These are phyloP conservation scores for Pharnaceum exiguum DNA, from an alignment of 148 eudicot genomes.

Conservation along the genomic window DNA sequence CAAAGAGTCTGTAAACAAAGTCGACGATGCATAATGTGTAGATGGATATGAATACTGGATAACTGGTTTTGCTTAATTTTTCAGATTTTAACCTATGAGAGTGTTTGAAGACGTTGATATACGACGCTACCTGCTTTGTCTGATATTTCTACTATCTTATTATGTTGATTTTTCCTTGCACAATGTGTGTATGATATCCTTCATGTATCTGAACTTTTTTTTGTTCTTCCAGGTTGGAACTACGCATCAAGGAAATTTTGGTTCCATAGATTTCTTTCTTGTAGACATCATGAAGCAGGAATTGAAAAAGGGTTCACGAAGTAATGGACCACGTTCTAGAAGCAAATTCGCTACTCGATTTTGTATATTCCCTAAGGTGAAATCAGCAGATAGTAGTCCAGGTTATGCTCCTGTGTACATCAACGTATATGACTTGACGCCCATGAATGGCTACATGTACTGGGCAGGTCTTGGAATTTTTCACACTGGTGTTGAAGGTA, in stretches of 20 bases:
- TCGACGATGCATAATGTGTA: too few relatives aligned
- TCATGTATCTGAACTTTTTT: conserved; percentile 1
- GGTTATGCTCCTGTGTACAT: conserved; percentile 67
- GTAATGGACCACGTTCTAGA: conserved; percentile 36
- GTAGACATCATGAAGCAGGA: conserved; percentile 35
- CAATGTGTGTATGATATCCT: background rate
- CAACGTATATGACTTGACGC: conserved; percentile 86
- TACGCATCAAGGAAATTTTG: conserved; percentile 28
- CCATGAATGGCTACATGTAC: conserved; percentile 67
- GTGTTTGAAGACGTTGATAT: too few relatives aligned
- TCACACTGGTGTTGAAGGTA: conserved; percentile 88
- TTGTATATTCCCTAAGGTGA: conserved; percentile 57
- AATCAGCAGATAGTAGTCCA: conserved; percentile 41
- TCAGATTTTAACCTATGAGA: too few relatives aligned
- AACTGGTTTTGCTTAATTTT: too few relatives aligned
- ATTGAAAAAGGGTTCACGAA: conserved; percentile 37
- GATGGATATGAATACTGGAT: too few relatives aligned
- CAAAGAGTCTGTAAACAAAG: too few relatives aligned
- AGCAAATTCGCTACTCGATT: conserved; percentile 38
- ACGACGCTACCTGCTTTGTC: too few relatives aligned
- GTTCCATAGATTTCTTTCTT: conserved; percentile 25
- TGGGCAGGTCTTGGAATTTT: conserved; percentile 93
- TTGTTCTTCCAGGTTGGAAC: conserved; percentile 38
- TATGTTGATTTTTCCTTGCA: background rate
- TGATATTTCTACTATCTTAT: too few relatives aligned